Conservation (phyloP, 2,329 filamentous ascomycete genomes). For the Colletotrichum viniferum region DNA sequence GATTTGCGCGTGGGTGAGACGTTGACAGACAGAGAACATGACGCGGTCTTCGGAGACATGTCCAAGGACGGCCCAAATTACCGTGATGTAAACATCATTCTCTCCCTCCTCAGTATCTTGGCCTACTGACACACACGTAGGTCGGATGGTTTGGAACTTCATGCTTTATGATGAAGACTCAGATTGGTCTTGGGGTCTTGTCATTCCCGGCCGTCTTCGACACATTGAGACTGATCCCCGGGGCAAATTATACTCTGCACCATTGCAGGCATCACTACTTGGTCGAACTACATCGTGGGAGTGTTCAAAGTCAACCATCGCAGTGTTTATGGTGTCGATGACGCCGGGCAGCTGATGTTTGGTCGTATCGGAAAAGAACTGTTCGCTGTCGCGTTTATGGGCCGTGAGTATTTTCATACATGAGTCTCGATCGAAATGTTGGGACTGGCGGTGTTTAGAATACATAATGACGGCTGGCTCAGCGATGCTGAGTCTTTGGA, state of each 20-base stretch:
- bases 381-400: conserved; percentile 36
- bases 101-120: neutral
- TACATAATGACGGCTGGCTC: conserved; percentile 36
- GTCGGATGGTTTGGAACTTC: conserved; percentile 47
- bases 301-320: conserved; percentile 53
- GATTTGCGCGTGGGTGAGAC: neutral
- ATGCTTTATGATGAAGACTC: conserved; percentile 49
- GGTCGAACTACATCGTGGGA: conserved; percentile 52
- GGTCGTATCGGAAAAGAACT: conserved; percentile 48
- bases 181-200: conserved; percentile 49
- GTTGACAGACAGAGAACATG: neutral
- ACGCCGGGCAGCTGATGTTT: conserved; percentile 53
- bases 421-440: neutral
- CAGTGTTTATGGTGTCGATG: conserved; percentile 55
- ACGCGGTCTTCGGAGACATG: neutral
- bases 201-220: conserved; percentile 50
- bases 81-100: neutral
- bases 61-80: neutral
- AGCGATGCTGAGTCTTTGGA: conserved; percentile 43
- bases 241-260: conserved; percentile 43
- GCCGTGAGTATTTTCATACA: conserved; percentile 28
- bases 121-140: conserved; percentile 23
- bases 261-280: conserved; percentile 47
- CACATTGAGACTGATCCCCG: conserved; percentile 49
- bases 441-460: conserved; percentile 8